phyloP scores from a whole-genome alignment of 1,139 yeast species.

The Pneumocystis murina region DNA sequence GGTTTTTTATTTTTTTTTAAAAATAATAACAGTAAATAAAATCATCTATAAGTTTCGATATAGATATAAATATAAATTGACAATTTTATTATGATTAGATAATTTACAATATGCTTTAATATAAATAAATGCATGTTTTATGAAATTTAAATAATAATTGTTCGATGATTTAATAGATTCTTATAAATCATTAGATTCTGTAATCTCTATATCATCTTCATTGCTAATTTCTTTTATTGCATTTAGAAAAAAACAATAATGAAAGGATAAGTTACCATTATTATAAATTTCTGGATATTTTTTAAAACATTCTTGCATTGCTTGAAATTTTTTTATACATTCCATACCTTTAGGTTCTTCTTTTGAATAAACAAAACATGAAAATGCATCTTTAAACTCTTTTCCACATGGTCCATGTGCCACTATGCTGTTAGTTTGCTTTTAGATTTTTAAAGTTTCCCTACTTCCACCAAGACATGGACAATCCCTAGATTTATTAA shows the following conservation, averaged over 20 bases:
- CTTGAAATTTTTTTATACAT: conserved; percentile 77
- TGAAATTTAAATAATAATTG: not conserved
- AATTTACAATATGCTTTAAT: not conserved
- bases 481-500: conserved; percentile 39
- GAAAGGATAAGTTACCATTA: conserved; percentile 34
- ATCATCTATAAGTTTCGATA: not conserved
- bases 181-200: not conserved
- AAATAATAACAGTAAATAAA: not conserved
- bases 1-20: no score
- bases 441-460: conserved; percentile 41
- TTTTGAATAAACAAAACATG: conserved; percentile 89
- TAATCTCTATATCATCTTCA: not conserved
- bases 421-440: not conserved
- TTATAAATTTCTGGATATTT: conserved; percentile 85
- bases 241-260: not conserved
- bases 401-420: conserved; percentile 67
- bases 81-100: not conserved
- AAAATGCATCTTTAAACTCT: conserved; percentile 83
- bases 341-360: conserved; percentile 96
- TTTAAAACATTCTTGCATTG: conserved; percentile 90
- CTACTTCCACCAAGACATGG: conserved; percentile 89
- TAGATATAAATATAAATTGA: not conserved
- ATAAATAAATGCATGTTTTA: not conserved
- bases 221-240: not conserved
- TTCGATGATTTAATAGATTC: not conserved